Conservation (phyloP, 139 green algal species). For the Coccomyxa sp. region DNA sequence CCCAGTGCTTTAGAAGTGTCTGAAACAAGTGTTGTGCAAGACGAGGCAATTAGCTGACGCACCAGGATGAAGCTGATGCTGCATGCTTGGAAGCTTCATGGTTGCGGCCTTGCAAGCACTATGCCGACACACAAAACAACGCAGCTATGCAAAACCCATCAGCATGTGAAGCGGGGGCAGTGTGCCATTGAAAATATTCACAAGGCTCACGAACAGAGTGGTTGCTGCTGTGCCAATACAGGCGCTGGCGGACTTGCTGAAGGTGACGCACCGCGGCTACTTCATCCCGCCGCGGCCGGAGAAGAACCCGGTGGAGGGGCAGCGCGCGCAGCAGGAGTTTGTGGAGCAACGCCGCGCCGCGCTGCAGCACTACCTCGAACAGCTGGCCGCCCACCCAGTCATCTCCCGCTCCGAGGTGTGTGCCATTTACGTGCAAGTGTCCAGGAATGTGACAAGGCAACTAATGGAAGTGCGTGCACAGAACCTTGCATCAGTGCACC, state of each 20-base stretch:
- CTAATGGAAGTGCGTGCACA: too few relatives aligned
- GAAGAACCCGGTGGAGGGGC: slow-evolving; percentile 78
- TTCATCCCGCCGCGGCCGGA: slow-evolving; percentile 89
- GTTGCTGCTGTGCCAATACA: slow-evolving; percentile 10
- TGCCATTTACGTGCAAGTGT: too few relatives aligned
- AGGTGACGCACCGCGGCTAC: slow-evolving; percentile 69
- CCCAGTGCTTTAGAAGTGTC: neutral
- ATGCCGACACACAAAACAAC: too few relatives aligned
- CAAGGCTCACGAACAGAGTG: neutral
- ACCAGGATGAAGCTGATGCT: neutral
- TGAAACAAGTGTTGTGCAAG: neutral
- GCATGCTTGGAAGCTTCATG: too few relatives aligned
- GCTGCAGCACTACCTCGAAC: slow-evolving; percentile 80
- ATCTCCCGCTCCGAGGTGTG: slow-evolving; percentile 40
- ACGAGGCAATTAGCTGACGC: neutral
- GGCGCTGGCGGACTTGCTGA: slow-evolving; percentile 67
- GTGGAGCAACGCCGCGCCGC: slow-evolving; percentile 66
- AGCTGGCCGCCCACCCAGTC: slow-evolving; percentile 74
- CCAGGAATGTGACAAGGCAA: too few relatives aligned
- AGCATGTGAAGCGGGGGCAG: too few relatives aligned
- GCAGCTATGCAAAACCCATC: too few relatives aligned
- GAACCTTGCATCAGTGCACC: too few relatives aligned
- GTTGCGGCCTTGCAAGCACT: too few relatives aligned
- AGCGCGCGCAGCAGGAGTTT: slow-evolving; percentile 58
- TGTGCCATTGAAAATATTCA: neutral